Percentiles rank a stretch among this genome's conserved stretches.
Conservation (phyloP, 352 stramenopile genomes). For the Phytophthora agathidicida region DNA sequence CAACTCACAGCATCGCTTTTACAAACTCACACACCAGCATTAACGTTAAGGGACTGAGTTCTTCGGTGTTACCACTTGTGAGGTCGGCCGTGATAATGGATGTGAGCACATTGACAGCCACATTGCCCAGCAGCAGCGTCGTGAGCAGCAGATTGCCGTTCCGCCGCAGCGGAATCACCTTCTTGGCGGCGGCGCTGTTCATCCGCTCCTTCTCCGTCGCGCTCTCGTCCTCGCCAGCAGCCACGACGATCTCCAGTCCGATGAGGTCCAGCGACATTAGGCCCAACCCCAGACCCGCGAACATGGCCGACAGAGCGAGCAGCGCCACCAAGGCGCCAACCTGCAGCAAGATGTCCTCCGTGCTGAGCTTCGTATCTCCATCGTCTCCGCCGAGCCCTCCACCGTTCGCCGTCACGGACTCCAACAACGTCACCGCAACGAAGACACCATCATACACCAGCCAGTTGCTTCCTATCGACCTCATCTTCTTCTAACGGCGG, state of each 20-base stretch:
- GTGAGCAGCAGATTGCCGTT: conserved; percentile 98
- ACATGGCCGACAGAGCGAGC: conserved; percentile 90
- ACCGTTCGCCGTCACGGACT: conserved; percentile 2
- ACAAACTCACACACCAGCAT: background rate
- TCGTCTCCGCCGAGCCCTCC: conserved; percentile 4
- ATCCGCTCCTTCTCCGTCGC: conserved; percentile 69
- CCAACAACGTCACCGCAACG: conserved; percentile 5
- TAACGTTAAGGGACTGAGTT: background rate
- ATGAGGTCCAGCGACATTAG: conserved; percentile 98
- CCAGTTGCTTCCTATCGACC: background rate
- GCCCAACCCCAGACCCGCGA: conserved; percentile 95
- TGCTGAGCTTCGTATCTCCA: conserved; percentile 10
- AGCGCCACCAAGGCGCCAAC: conserved; percentile 61
- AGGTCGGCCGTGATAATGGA: conserved; percentile 97
- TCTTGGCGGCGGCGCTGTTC: conserved; percentile 63
- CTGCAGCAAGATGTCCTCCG: conserved; percentile 43
- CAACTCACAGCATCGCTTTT: no score
- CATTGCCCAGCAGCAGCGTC: conserved; percentile 98
- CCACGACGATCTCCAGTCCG: conserved; percentile 96
- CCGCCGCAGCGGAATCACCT: conserved; percentile 91
- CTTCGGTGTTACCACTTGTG: conserved; percentile 47
- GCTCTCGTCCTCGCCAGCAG: conserved; percentile 85
- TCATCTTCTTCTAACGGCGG: background rate
- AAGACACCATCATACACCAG: background rate
- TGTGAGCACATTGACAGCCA: conserved; percentile 96